Evolutionary conservation across 768 basidiomycete species (phyloP), one percentile per base, ranked within the genome.

Genomic region (Tricholoma matsutake): DNA sequence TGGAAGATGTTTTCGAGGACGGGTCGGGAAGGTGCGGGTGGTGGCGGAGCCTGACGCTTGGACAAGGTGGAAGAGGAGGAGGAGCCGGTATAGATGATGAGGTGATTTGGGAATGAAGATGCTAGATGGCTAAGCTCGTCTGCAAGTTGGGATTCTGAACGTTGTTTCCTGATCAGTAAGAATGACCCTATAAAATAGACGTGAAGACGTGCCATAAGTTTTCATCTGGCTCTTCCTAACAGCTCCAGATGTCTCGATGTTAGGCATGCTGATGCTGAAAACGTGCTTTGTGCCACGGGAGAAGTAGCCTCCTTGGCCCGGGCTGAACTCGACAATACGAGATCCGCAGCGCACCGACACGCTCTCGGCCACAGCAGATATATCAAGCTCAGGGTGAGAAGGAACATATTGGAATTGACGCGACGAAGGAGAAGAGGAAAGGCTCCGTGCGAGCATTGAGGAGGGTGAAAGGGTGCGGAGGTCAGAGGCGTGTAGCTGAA

Each of bases 401-500:
- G 72, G 78, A 10, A 86, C 77, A 65, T 91, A 86, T 2, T 89
- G 85, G 34, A 86, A 80, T 71, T 91, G 86, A 22, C 85, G 74
- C 25, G 84, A 77, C 2, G 81, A 86, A 0, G 84, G 76, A 2
- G 89, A 76, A 1, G 75, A 75, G 3, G 73, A 75, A 8, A 92
- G 74, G 6, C 75, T 68, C 25, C 72, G 75, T 5, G 81, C 74
- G 18, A 92, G 74, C 61, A 75, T 71, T 3, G 83, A 84, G 1
- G 79, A 76, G 8, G 83, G 75, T 6, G 82, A 72, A 20, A 92
- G 83, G 9, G 74, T 72, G 31, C 87, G 86, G 43, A 92, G 76
- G 76, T 92, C 90, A n/a, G 89, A 86, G 25, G 88, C 86, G 66
- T 88, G 91, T 4, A 89, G 75, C 91, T 56, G 66, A 63, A 4